phyloP scores from a whole-genome alignment of 2,329 filamentous ascomycete species.

The Trichoderma gracile region DNA sequence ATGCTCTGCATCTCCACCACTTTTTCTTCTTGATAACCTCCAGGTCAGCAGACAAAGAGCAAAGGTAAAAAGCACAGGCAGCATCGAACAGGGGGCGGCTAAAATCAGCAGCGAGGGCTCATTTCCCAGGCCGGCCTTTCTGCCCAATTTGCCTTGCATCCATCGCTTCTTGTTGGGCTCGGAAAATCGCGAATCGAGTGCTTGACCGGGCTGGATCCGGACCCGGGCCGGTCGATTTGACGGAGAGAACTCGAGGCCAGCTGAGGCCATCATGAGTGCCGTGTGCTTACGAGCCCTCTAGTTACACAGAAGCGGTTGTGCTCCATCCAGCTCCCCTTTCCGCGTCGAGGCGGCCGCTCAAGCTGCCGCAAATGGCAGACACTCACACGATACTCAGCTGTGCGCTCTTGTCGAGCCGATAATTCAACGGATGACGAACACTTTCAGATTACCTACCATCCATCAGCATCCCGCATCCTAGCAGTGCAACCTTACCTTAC shows the following conservation, averaged over 20 bases:
- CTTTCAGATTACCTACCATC: too few species aligned
- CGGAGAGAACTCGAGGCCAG: not conserved
- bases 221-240: conserved; percentile 8
- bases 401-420: not conserved
- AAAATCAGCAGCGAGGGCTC: not conserved
- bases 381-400: not conserved
- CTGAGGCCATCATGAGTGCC: conserved; percentile 9
- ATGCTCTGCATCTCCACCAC: not conserved
- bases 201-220: conserved; percentile 7
- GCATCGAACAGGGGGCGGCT: not conserved
- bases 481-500: too few species aligned
- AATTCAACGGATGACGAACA: too few species aligned
- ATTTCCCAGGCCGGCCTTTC: not conserved
- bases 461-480: too few species aligned
- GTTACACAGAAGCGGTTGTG: too few species aligned
- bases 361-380: not conserved
- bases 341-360: not conserved
- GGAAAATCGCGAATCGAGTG: not conserved
- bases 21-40: not conserved
- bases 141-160: not conserved
- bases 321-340: not conserved
- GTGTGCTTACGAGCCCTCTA: not conserved
- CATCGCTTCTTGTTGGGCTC: not conserved
- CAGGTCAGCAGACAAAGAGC: not conserved
- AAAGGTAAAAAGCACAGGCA: not conserved